phyloP scores from a whole-genome alignment of 2,329 filamentous ascomycete species.

The Aquanectria penicillioides region DNA sequence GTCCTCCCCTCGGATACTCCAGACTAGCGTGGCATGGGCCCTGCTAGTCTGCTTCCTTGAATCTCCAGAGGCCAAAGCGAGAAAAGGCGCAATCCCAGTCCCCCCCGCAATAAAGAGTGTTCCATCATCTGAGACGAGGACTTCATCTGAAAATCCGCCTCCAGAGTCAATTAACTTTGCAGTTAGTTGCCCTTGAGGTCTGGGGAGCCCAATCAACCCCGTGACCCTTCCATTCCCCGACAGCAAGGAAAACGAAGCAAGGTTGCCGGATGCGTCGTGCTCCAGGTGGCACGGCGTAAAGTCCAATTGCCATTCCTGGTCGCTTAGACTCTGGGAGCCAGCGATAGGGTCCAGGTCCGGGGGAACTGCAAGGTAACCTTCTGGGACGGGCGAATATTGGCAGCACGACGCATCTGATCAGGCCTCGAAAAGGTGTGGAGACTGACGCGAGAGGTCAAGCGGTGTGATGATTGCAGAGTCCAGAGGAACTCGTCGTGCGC shows the following conservation, averaged over 20 bases:
- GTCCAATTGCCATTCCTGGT: conserved; percentile 23
- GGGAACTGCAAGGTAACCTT: conserved; percentile 32
- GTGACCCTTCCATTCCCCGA: conserved; percentile 33
- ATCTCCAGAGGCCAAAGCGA: conserved; percentile 10
- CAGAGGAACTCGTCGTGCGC: neutral
- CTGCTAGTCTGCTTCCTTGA: neutral
- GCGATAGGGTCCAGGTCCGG: conserved; percentile 30
- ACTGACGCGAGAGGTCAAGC: conserved; percentile 25
- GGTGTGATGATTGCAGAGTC: conserved; percentile 25
- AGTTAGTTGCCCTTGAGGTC: conserved; percentile 24
- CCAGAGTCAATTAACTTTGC: conserved; percentile 23
- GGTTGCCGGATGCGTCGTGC: neutral
- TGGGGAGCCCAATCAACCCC: conserved; percentile 28
- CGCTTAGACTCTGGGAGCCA: conserved; percentile 19
- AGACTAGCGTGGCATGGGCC: neutral
- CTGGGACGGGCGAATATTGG: conserved; percentile 17
- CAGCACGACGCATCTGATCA: too few relatives aligned
- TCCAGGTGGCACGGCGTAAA: conserved; percentile 29
- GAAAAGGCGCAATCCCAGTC: conserved; percentile 29
- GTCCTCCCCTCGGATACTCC: conserved; percentile 30
- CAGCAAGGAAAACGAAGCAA: conserved; percentile 9
- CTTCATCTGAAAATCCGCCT: conserved; percentile 18
- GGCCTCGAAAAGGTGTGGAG: conserved; percentile 25
- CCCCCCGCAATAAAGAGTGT: conserved; percentile 26
- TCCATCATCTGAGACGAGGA: neutral